Conservation (phyloP, 2,329 filamentous ascomycete species). For the Pleurostoma richardsiae region DNA sequence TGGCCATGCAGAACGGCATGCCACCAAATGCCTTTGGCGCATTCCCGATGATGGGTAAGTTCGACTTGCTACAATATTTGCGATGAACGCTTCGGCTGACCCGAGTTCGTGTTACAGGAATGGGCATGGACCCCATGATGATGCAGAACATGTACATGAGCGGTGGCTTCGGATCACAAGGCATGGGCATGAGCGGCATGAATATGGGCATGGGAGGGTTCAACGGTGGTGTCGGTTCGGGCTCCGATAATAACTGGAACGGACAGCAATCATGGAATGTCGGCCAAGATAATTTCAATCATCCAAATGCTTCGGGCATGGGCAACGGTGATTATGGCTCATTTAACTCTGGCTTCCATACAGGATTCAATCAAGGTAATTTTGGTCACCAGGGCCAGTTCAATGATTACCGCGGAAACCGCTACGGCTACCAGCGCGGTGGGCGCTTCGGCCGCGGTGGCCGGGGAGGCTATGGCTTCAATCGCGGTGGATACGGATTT, state of each 20-base stretch:
- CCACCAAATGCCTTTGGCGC: conserved; percentile 46
- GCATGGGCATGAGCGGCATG: conserved; percentile 71
- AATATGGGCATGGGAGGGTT: conserved; percentile 77
- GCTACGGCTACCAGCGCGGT: conserved; percentile 60
- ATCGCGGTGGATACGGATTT: conserved; percentile 50
- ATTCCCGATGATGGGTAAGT: conserved; percentile 85
- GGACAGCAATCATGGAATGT: conserved; percentile 78
- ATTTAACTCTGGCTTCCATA: conserved; percentile 72
- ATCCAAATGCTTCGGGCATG: conserved; percentile 78
- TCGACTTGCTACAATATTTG: neutral
- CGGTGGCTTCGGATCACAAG: conserved; percentile 66
- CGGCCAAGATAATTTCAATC: conserved; percentile 85
- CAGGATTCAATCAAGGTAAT: conserved; percentile 80
- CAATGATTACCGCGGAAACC: conserved; percentile 72
- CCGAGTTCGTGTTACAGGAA: conserved; percentile 47
- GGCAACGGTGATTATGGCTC: conserved; percentile 75
- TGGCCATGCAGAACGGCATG: conserved; percentile 70
- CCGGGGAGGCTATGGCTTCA: conserved; percentile 41
- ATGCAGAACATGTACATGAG: conserved; percentile 78
- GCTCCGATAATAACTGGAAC: conserved; percentile 76
- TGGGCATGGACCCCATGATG: conserved; percentile 78
- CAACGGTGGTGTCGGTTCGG: conserved; percentile 55
- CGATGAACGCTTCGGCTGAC: neutral
- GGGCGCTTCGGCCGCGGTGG: conserved; percentile 63
- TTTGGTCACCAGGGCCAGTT: conserved; percentile 70